Evolutionary conservation across 495 filamentous ascomycete genomes (phyloP), one percentile per base, ranked within the genome.

Genomic region (Jackrogersella multiformis): DNA sequence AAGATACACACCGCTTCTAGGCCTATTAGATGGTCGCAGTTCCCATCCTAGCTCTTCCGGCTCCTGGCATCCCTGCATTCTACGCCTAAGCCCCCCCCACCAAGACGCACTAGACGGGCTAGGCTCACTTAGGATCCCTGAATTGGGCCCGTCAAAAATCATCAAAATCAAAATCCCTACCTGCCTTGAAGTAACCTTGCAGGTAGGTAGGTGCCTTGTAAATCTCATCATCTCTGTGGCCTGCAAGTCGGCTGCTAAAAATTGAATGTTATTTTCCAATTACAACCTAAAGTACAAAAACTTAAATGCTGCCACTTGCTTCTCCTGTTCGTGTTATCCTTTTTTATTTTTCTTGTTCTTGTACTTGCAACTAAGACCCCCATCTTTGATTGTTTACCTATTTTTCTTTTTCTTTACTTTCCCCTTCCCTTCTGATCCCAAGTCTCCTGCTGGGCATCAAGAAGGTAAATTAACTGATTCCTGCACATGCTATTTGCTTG

Each of bases 231-330:
- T 62, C 39, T 36, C 23, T 51, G 44, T 65, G 35, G 58, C 16
- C 41, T 56, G 34, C 21, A 51, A 54, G 48, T 7, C 41, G 49
- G 41, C 38, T 51, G 44, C 61, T 64, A 30, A 58, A 56, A 18
- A 35, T 56, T 24, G 35, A 51, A 7, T 61, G 3, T 30, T 30
- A 30, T 30, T 30, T 30, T 30, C 7, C 3, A 4, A 7, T 61
- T 64, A 24, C 46, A 12, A 48, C n/a, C n/a, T 16, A 35, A 70
- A 70, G 67, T 70, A 70, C 67, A 66, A 70, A 70, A 66, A 62
- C 61, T 65, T 66, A 53, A 56, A 62, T 53, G 61, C 46, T 62
- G 61, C 67, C 67, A 58, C 35, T 51, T 41, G 36, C 16, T 69
- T 61, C 66, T 38, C 28, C 13, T 42, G 16, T 18, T 35, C 13